phyloP scores from a whole-genome alignment of 2,329 filamentous ascomycete genomes.

The Ceratocystis diversiconidia region DNA sequence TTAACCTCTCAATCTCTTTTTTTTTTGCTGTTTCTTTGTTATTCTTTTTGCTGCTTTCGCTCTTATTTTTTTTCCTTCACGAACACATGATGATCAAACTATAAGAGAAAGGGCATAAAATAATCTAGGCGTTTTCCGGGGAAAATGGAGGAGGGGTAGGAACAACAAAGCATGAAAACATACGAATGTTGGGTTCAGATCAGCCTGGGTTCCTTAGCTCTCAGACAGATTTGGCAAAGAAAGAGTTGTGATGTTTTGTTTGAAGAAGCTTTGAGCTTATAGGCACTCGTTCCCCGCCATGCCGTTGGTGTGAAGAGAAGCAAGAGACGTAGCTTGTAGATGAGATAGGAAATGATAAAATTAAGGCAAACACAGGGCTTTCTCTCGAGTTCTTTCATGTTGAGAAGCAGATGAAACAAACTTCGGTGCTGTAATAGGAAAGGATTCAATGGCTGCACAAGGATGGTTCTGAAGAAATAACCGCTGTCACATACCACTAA shows the following conservation, averaged over 20 bases:
- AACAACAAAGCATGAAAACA: neutral
- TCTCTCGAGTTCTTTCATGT: too few relatives aligned
- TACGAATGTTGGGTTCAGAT: neutral
- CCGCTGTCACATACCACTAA: too few relatives aligned
- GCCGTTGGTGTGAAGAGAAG: too few relatives aligned
- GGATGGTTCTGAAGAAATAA: too few relatives aligned
- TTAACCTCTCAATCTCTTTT: constrained; percentile 11
- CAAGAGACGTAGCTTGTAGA: too few relatives aligned
- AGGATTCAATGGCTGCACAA: too few relatives aligned
- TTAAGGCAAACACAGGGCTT: too few relatives aligned
- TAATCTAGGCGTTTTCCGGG: constrained; percentile 1
- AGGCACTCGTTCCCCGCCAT: neutral
- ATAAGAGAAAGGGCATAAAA: neutral
- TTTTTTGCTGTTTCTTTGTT: constrained; percentile 13
- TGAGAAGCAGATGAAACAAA: too few relatives aligned
- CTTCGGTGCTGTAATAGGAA: too few relatives aligned
- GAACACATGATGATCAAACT: neutral
- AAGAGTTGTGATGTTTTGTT: neutral
- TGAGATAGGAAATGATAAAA: too few relatives aligned
- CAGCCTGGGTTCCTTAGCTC: neutral
- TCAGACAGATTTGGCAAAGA: constrained; percentile 8
- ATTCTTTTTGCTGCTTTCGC: constrained; percentile 6
- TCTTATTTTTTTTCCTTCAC: neutral
- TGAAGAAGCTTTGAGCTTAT: neutral
- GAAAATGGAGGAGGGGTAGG: neutral